Evolutionary conservation across 352 stramenopile genomes (phyloP).

Genomic region (Phytophthora multivora): DNA sequence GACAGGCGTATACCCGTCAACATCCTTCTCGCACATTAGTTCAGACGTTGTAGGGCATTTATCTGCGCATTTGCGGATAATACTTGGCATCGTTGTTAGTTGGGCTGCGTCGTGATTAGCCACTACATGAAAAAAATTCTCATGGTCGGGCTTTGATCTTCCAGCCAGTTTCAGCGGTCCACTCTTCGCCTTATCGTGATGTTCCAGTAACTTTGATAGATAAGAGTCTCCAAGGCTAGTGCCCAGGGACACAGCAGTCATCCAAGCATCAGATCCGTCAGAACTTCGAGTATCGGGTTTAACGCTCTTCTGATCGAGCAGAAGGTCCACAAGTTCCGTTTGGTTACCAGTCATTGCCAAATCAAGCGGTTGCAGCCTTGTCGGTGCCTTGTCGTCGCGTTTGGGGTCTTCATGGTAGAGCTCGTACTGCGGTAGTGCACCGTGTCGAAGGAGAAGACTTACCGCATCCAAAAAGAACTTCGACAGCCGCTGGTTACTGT

Average conservation of each 20-base stretch:
- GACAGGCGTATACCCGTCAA: constrained; percentile 53
- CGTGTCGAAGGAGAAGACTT: constrained; percentile 55
- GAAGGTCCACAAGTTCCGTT: constrained; percentile 49
- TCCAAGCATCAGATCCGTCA: constrained; percentile 66
- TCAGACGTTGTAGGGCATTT: constrained; percentile 33
- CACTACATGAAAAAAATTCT: constrained; percentile 77
- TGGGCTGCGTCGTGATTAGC: constrained; percentile 30
- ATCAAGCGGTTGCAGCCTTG: constrained; percentile 55
- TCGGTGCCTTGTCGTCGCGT: constrained; percentile 13
- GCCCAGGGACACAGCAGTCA: constrained; percentile 46
- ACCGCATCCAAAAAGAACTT: constrained; percentile 59
- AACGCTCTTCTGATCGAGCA: constrained; percentile 49
- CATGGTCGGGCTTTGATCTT: constrained; percentile 17
- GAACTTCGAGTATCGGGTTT: constrained; percentile 42
- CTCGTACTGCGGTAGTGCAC: constrained; percentile 51
- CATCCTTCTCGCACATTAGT: constrained; percentile 60
- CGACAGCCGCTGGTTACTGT: constrained; percentile 12
- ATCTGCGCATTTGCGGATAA: constrained; percentile 47
- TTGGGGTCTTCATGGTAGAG: constrained; percentile 29
- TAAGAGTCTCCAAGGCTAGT: constrained; percentile 42
- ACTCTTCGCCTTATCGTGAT: constrained; percentile 39
- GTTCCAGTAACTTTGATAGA: constrained; percentile 53
- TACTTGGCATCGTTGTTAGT: constrained; percentile 21
- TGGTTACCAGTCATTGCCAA: constrained; percentile 58
- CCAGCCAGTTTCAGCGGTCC: constrained; percentile 38